Conservation (phyloP, 2,329 filamentous ascomycete genomes). For the Arthrinium puccinioides region DNA sequence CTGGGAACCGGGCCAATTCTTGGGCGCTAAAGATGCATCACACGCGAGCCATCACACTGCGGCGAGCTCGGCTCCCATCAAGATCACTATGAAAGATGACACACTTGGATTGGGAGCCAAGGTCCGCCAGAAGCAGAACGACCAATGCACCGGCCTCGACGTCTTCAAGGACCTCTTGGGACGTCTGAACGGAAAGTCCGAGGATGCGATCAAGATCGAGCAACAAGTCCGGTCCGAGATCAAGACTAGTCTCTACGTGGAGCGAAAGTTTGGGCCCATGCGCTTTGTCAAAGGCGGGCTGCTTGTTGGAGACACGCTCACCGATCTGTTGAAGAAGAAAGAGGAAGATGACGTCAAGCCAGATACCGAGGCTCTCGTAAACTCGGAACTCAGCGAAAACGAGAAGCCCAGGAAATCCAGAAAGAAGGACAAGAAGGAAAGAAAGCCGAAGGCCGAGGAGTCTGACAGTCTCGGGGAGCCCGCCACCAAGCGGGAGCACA, state of each 20-base stretch:
- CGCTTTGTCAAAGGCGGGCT: slow-evolving; percentile 84
- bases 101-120: slow-evolving; percentile 84
- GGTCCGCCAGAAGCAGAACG: slow-evolving; percentile 53
- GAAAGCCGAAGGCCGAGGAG: slow-evolving; percentile 32
- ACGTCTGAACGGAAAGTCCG: slow-evolving; percentile 79
- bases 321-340: slow-evolving; percentile 31
- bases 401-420: background rate
- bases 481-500: slow-evolving; percentile 22
- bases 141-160: slow-evolving; percentile 78
- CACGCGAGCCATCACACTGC: slow-evolving; percentile 72
- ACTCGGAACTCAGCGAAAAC: slow-evolving; percentile 10
- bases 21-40: slow-evolving; percentile 70
- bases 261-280: slow-evolving; percentile 71
- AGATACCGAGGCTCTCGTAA: slow-evolving; percentile 34
- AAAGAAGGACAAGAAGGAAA: slow-evolving; percentile 24
- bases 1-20: slow-evolving; percentile 78
- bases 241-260: slow-evolving; percentile 66
- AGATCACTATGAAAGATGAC: slow-evolving; percentile 81
- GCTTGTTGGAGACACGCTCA: slow-evolving; percentile 49
- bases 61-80: slow-evolving; percentile 79
- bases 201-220: slow-evolving; percentile 64
- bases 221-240: slow-evolving; percentile 60
- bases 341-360: slow-evolving; percentile 20
- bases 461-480: slow-evolving; percentile 24
- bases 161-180: slow-evolving; percentile 82